A percentile compares a stretch with the other conserved stretches of the same genome.
Evolutionary conservation across 495 filamentous ascomycete genomes (phyloP).

Genomic region (Aspergillus asperescens): DNA sequence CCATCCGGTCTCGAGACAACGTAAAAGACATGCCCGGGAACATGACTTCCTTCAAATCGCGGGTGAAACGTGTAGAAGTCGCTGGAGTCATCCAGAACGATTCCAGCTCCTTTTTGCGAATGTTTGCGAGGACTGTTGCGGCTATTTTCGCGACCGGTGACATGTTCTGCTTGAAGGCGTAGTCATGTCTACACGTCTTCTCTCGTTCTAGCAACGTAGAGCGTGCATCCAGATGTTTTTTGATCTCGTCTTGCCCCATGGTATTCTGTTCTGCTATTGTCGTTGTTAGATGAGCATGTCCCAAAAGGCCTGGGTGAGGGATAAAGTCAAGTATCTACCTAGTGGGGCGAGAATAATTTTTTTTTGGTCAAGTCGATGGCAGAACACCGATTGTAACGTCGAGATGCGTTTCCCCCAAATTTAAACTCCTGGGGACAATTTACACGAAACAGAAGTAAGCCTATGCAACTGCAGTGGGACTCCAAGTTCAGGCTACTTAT

Average conservation of each 20-base stretch:
- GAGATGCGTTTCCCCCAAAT: too few species aligned
- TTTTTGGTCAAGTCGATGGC: not conserved
- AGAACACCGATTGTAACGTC: not conserved
- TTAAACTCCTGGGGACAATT: too few species aligned
- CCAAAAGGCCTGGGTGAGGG: too few species aligned
- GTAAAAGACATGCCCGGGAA: slow-evolving; percentile 15
- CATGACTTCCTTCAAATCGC: slow-evolving; percentile 7
- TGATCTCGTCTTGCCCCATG: slow-evolving; percentile 3
- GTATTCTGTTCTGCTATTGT: not conserved
- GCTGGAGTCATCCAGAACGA: slow-evolving; percentile 3
- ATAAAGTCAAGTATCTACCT: too few species aligned
- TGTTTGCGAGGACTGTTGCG: slow-evolving; percentile 6
- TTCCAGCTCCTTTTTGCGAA: slow-evolving; percentile 8
- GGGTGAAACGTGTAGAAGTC: not conserved
- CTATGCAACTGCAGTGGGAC: too few species aligned
- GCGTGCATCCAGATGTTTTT: slow-evolving; percentile 1
- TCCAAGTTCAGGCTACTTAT: too few species aligned
- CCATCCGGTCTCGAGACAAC: slow-evolving; percentile 10
- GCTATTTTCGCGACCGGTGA: slow-evolving; percentile 9
- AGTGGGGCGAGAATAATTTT: not conserved
- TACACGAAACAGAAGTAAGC: too few species aligned
- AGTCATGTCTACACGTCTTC: slow-evolving; percentile 8
- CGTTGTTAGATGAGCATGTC: not conserved
- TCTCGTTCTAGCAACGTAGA: slow-evolving; percentile 8
- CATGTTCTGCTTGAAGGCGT: slow-evolving; percentile 15